Evolutionary conservation across 2,329 filamentous ascomycete species (phyloP), one percentile per base, ranked within the genome.

Genomic region (Madurella mycetomatis): DNA sequence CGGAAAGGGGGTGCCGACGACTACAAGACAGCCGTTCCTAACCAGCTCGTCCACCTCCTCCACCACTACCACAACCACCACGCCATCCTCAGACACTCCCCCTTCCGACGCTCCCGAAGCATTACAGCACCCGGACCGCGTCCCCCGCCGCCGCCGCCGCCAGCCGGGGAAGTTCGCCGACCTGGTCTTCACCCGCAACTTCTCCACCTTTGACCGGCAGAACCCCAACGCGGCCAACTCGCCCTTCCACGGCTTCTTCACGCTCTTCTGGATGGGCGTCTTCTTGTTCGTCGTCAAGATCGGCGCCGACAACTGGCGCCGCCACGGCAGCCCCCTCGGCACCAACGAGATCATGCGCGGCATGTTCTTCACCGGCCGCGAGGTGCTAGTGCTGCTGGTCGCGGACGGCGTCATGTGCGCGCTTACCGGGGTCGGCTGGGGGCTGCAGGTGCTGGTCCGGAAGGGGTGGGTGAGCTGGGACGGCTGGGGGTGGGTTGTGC

Each of bases 221-320:
- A 91, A 90, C 64, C 76, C 79, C 5, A 72, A 73, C 1, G 80
- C 82, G 1, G 78, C 80, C 3, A 83, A 85, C 46, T 89, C 84
- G 41, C 84, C 85, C 0, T 92, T 91, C 63, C 83, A 87, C 66
- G 88, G 88, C 31, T 92, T 92, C 72, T 91, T 88, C 64, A 88
- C 85, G 0, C 73, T 92, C 0, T 90, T 90, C 68, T 92, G 88
- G 87, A 78, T 90, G 45, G 78, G 79, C 9, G 83, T 90, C 58
- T 78, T 80, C 7, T 67, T 91, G 42, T 78, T 87, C 61, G 79
- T 90, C 54, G 64, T 87, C 34, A 84, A 84, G 65, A 83, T 88
- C 46, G 85, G 79, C 0, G 81, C 82, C 32, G 76, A 82, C 41
- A 92, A 91, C 64, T 90, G 83, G 77, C 77, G 77, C 57, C 73